Conservation (phyloP, 805 yeast genomes). For the Danielia reshetovae region DNA sequence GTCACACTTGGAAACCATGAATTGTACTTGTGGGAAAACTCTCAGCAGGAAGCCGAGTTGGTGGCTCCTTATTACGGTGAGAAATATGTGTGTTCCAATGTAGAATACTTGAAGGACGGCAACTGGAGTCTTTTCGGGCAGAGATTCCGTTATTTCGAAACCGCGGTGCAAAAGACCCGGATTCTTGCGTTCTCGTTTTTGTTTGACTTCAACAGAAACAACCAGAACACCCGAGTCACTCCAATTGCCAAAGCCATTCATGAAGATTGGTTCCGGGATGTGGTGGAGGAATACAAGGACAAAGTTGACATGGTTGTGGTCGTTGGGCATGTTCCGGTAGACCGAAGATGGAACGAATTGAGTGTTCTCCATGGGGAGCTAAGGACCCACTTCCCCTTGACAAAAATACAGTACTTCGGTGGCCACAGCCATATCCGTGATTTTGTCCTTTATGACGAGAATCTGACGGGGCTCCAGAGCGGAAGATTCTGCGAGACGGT, state of each 20-base stretch:
- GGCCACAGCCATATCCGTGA: slow-evolving; percentile 95
- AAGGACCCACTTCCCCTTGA: slow-evolving; percentile 56
- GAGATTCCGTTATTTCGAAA: slow-evolving; percentile 59
- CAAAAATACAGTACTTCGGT: slow-evolving; percentile 80
- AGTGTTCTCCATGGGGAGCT: slow-evolving; percentile 44
- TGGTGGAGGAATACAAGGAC: slow-evolving; percentile 24
- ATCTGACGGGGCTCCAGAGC: slow-evolving; percentile 79
- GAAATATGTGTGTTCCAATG: slow-evolving; percentile 68
- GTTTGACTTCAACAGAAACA: slow-evolving; percentile 67
- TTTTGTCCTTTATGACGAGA: slow-evolving; percentile 62
- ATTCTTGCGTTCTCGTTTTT: slow-evolving; percentile 74
- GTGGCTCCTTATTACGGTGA: slow-evolving; percentile 59
- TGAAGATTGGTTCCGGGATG: slow-evolving; percentile 62
- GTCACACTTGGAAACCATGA: slow-evolving; percentile 91
- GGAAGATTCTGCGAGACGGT: slow-evolving; percentile 91
- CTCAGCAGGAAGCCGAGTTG: slow-evolving; percentile 59
- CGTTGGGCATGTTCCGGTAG: slow-evolving; percentile 72
- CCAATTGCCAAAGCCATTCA: slow-evolving; percentile 52
- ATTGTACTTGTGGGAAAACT: slow-evolving; percentile 63
- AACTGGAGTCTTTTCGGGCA: slow-evolving; percentile 64
- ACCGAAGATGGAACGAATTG: slow-evolving; percentile 52
- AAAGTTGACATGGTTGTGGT: slow-evolving; percentile 64
- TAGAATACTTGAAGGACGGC: slow-evolving; percentile 45
- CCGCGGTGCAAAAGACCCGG: slow-evolving; percentile 48
- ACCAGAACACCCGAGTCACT: slow-evolving; percentile 58